Evolutionary conservation across 371 early-diverging fungal genomes (phyloP), one percentile per base, ranked within the genome.

Genomic region (Apophysomyces elegans): DNA sequence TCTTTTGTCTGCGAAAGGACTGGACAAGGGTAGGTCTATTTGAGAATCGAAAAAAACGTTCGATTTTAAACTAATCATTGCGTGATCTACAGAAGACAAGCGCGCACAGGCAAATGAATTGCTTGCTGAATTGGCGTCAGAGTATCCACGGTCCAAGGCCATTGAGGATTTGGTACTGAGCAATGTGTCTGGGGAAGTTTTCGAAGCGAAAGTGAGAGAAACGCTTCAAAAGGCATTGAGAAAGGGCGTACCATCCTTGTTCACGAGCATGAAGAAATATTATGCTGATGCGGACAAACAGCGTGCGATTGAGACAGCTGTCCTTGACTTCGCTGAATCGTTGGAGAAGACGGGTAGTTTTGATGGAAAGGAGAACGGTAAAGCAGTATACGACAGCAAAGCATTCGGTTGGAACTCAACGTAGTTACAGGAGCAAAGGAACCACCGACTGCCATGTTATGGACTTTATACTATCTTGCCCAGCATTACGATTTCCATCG

Each of bases 211-310:
- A 61, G 86, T 87, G 1, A 90, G 89, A 43, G 76, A 72, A 26
- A 88, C 91, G 64, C 78, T 95, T 13, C 88, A 87, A 56, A 81
- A 74, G 16, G 86, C 88, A 56, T 86, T 98, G 67, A 86, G 92
- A 67, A 96, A 96, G 80, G 96, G 97, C 38, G 91, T 97, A 4
- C 97, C 97, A 4, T 96, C 97, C 1, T 72, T 96, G 58, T 97
- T 96, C 69, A 86, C 88, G 57, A 91, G 87, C 72, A 76, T 95
- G 70, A 93, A 91, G 78, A 84, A 79, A 21, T 83, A 95, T 8
- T 93, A 94, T 68, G 62, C 65, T 14, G 79, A 93, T 77, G 66
- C 81, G 32, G 87, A 81, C 39, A 95, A 96, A 80, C 84, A 81
- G 37, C 66, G 67, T 3, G 80, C 86, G 5, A 81, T 96, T 63